A percentile compares a stretch with the other conserved stretches of the same genome.
These are phyloP conservation scores for Zea mays DNA, from an alignment of 176 grass and related monocot genomes.

Conservation along the genomic window Zm-B73-REFERENCE-NAM-5.0 NC_050096.1:16603001-16603500, in stretches of 20 bases:
- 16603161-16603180: constrained; percentile 63
- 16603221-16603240: not conserved
- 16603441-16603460: constrained; percentile 85
- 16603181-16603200: not conserved
- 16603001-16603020: not conserved
- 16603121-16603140: constrained; percentile 86
- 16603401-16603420: constrained; percentile 83
- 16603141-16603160: constrained; percentile 94
- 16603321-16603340: not conserved
- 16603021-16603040: constrained; percentile 55
- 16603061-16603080: constrained; percentile 88
- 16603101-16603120: constrained; percentile 88
- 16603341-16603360: not conserved
- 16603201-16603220: not conserved
- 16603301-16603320: not conserved
- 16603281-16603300: not conserved
- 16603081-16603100: constrained; percentile 83
- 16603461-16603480: constrained; percentile 70
- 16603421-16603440: constrained; percentile 67
- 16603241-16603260: not conserved
- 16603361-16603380: not conserved
- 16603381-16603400: not conserved
- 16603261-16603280: not conserved
- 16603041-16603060: constrained; percentile 86
- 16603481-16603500: constrained; percentile 58